phyloP scores from a whole-genome alignment of 2,329 filamentous ascomycete species.

The Colletotrichum sp. region DNA sequence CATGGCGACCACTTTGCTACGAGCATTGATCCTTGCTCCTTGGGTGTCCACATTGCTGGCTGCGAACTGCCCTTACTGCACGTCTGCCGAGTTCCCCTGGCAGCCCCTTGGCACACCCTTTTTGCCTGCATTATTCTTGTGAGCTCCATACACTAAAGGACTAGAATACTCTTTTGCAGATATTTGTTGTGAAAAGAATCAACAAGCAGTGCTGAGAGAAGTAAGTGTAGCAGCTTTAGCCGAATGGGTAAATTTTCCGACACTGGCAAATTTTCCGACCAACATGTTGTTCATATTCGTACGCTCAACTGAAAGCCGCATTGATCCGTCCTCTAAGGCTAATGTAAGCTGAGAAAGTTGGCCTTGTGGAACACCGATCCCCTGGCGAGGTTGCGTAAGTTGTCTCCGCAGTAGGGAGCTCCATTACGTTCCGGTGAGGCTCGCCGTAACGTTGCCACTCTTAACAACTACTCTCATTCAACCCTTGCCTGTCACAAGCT shows the following conservation, averaged over 20 bases:
- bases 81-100: neutral
- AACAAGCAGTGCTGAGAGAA: neutral
- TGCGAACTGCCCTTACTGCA: neutral
- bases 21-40: neutral
- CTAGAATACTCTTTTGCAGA: neutral
- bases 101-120: neutral
- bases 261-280: neutral
- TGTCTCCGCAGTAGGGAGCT: neutral
- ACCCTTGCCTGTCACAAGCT: fast-evolving
- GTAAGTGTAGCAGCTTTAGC: neutral
- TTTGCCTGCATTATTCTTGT: neutral
- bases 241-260: neutral
- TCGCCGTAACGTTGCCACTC: neutral
- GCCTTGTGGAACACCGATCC: neutral
- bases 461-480: neutral
- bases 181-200: neutral
- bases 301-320: neutral
- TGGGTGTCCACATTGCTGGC: neutral
- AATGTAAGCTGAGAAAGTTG: neutral
- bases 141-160: neutral
- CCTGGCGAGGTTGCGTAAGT: neutral
- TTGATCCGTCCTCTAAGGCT: neutral
- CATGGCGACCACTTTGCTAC: neutral
- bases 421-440: neutral
- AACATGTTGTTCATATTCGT: neutral